Evolutionary conservation across 1,284 basidiomycete species (phyloP), one percentile per base, ranked within the genome.

Genomic region (Malassezia furfur): DNA sequence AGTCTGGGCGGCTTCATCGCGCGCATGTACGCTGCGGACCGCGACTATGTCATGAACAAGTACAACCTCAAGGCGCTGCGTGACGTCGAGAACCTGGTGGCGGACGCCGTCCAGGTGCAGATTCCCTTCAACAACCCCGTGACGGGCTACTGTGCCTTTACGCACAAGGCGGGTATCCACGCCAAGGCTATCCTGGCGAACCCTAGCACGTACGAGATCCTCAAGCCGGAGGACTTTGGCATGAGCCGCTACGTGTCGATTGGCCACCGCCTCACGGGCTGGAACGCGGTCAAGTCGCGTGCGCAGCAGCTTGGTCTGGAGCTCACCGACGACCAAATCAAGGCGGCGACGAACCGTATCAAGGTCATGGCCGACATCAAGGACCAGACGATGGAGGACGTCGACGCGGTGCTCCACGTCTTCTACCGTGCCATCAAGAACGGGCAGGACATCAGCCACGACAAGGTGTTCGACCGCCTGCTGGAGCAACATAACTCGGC

Each of bases 131-230:
- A 88, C 84, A 93, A 94, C 78, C 80, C 80, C 74, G 81, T 82
- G 68, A 82, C 81, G 54, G 94, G 94, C 30, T 98, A 96, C 80
- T 98, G 94, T 76, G 94, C 94, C 17, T 99, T 99, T 80, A 99
- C 94, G 25, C 94, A 98, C 85, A 98, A 99, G 85, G 94, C 94
- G 31, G 94, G 94, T 77, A 99, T 99, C 67, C 94, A 99, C 78
- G 94, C 94, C 79, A 99, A 99, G 82, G 94, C 94, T 39, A 99
- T 99, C 77, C 83, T 99, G 54, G 96, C 96, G 80, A 98, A 99
- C 82, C 94, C 94, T 1, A 89, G 87, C 70, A 99, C 94, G 10
- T 99, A 98, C 62, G 68, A 71, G 59, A 73, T 74, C 52, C 63
- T 75, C 59, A 68, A 66, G 53, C 74, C 74, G 37, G 89, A 93